Evolutionary conservation across 176 grass and related monocot genomes (phyloP).

Genomic region (Triticum timopheevii): DNA sequence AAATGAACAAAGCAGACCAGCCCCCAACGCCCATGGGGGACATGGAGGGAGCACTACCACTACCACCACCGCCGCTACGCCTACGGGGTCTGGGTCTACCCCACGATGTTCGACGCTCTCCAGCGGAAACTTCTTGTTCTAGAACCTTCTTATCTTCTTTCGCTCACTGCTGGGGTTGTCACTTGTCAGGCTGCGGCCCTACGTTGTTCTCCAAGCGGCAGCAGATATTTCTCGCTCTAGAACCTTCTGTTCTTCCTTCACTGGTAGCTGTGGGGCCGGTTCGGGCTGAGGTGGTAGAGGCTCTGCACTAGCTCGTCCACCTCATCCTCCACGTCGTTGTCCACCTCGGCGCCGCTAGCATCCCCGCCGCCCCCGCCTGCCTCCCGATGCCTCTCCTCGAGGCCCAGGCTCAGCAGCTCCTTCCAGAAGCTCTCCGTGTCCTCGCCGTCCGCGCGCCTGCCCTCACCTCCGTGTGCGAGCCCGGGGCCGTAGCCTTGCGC

Average conservation of each 20-base stretch:
- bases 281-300: conserved; percentile 56
- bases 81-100: not conserved
- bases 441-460: not conserved
- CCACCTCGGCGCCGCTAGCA: conserved; percentile 23
- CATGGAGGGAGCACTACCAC: not conserved
- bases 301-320: conserved; percentile 65
- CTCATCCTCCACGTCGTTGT: conserved; percentile 44
- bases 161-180: not conserved
- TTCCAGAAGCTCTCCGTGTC: conserved; percentile 83
- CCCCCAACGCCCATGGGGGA: no score
- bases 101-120: not conserved
- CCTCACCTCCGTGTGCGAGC: not conserved
- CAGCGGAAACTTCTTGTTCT: not conserved
- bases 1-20: not conserved
- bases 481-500: not conserved
- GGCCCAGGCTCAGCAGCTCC: conserved; percentile 59
- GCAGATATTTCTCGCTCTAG: not conserved
- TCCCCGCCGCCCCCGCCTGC: not conserved
- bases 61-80: not conserved
- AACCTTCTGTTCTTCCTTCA: conserved; percentile 30
- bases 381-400: conserved; percentile 28
- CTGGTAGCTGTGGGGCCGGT: not conserved
- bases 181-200: not conserved
- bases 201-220: not conserved
- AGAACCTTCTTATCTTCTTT: conserved; percentile 30